phyloP scores from a whole-genome alignment of 2,329 filamentous ascomycete species.

The Westerdykella sp. region DNA sequence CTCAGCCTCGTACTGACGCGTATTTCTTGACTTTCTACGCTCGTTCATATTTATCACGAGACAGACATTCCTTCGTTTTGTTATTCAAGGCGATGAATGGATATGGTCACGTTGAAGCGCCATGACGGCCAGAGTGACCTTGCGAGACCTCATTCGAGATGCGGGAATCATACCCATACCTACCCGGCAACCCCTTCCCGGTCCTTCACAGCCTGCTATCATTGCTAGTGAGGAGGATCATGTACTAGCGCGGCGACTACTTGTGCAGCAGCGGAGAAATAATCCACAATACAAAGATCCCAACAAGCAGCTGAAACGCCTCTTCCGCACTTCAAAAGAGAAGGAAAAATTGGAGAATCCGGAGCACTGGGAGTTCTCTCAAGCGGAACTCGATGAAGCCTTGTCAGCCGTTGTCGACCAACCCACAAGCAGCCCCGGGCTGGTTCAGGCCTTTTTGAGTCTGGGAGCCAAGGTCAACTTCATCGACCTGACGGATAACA shows the following conservation, averaged over 20 bases:
- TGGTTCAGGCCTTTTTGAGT: constrained; percentile 30
- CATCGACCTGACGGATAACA: constrained; percentile 15
- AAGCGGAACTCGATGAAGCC: constrained; percentile 32
- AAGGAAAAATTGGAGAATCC: constrained; percentile 26
- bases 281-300: constrained; percentile 26
- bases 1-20: constrained; percentile 7
- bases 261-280: constrained; percentile 26
- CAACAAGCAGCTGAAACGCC: constrained; percentile 26
- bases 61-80: not conserved
- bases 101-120: not conserved
- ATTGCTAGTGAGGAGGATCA: constrained; percentile 29
- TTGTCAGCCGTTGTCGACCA: constrained; percentile 29
- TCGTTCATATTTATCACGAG: not conserved
- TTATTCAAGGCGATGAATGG: too few relatives aligned
- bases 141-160: constrained; percentile 25
- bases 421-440: constrained; percentile 23
- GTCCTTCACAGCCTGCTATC: constrained; percentile 25
- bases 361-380: constrained; percentile 25
- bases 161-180: constrained; percentile 23
- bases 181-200: constrained; percentile 27
- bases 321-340: constrained; percentile 25
- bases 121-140: constrained; percentile 25
- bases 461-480: constrained; percentile 33
- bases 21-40: not conserved
- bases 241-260: constrained; percentile 22